Percentiles rank a stretch among this genome's conserved stretches.
These are phyloP conservation scores for Trypanosoma lewisi DNA, from an alignment of 208 protist genomes.

Conservation along the genomic window DNA sequence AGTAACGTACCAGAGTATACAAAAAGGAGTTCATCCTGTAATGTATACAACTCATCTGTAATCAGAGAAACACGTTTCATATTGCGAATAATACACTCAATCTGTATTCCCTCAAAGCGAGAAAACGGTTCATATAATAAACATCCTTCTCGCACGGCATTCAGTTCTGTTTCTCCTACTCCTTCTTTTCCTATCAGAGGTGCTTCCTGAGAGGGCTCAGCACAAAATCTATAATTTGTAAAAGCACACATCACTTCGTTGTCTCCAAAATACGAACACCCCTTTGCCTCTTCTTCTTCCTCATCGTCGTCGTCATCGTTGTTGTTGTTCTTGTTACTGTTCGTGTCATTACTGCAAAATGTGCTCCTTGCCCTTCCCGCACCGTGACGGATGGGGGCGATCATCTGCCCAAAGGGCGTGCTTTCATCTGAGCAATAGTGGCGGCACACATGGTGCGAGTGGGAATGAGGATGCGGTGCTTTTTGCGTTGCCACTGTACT, in stretches of 20 bases:
- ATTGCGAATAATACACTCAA: conserved; percentile 52
- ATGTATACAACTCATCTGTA: conserved; percentile 39
- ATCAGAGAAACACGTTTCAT: conserved; percentile 43
- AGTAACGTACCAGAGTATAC: conserved; percentile 47
- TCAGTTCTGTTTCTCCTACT: conserved; percentile 36
- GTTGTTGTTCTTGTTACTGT: no score
- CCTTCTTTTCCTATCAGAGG: neutral
- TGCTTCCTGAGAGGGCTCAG: neutral
- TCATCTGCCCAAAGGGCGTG: no score
- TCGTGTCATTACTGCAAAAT: no score
- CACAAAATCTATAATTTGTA: neutral
- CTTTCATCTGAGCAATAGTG: no score
- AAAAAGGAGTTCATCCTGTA: conserved; percentile 56
- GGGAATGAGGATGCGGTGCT: no score
- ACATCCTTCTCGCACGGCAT: conserved; percentile 44
- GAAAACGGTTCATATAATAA: conserved; percentile 53
- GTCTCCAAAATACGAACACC: no score
- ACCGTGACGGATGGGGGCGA: no score
- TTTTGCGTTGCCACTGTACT: no score
- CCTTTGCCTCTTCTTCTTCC: neutral
- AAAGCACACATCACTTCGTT: neutral
- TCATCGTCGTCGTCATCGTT: neutral
- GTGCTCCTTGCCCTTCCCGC: no score
- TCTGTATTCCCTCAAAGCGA: conserved; percentile 54
- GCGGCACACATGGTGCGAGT: no score